Evolutionary conservation across 768 basidiomycete species (phyloP), one percentile per base, ranked within the genome.

Genomic region (Russula lepida): DNA sequence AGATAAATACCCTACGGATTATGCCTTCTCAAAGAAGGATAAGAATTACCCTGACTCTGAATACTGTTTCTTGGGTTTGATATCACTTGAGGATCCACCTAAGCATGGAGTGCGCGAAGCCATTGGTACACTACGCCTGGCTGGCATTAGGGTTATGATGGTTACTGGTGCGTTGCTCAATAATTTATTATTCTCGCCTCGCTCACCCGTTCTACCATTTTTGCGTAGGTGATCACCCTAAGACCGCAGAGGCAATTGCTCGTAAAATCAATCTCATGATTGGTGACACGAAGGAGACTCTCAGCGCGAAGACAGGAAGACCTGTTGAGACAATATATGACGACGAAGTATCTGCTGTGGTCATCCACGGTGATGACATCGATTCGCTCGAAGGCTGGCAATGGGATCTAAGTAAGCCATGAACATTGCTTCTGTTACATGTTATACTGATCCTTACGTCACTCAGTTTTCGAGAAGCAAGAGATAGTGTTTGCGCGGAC

Each of bases 141-240:
- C 85, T 3, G 85, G 85, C 1, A 87, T 86, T 69, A 86, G 85
- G 70, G 84, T 87, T 35, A 86, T 86, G 81, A 87, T 87, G 85
- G 82, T 87, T 6, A 87, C 84, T 25, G 84, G 83, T 81, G 30
- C 54, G 74, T 58, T 53, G 15, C 17, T 32, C 30, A 41, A 2
- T 43, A 28, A 47, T 53, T 21, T 17, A 7, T 47, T 5, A 28
- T 44, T n/a, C 30, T 21, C 19, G 15, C 41, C 6, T 58, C 23
- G 25, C 25, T 46, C n/a, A 37, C 43, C 2, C 28, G 19, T 21
- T 30, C 6, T 27, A 49, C 4, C 8, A 21, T 41, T 17, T 3
- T 44, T n/a, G 1, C 21, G 6, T 58, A 81, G 82, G 83, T 60
- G 84, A 86, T 67, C 85, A 87, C 70, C 84, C 84, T 1, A 85